Base-by-base conservation (phyloP, 805 yeast genomes). In the Candida palmyrensis region DNA sequence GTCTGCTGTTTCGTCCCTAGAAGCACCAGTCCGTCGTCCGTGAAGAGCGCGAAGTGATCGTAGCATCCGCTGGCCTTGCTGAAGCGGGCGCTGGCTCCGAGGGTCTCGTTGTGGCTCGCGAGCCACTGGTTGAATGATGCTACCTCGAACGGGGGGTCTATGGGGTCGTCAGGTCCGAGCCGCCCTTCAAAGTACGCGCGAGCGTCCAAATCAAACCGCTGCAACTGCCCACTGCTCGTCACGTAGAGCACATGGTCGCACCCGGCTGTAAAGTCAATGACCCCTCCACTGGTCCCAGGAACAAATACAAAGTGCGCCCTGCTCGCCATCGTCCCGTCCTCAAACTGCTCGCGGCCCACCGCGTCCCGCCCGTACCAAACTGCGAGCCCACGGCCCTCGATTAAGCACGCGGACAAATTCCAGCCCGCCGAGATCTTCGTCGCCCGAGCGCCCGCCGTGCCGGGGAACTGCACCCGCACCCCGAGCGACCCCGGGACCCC, bases 381-480 rank as follows among this genome's bases (percentile, higher is more conserved):
- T 0, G 79, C 66, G 17, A 83, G 50, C 0, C 89, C 87, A 29
- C 68, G 57, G 5, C 57, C 56, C 13, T 59, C 59, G 2, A 77
- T 54, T 30, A 66, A 60, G 14, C 74, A 73, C 26, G 75, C 73
- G 32, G 75, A 71, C 11, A 69, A 52, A 37, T 72, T 68, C 90
- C 90, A 82, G 0, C 90, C 92, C 12, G 85, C 79, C 9, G 66
- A 63, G 7, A 77, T 67, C 41, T 69, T 72, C n/a, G 14, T 31
- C 2, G 18, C 5, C 11, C 14, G 14, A 12, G 25, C 16, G 6
- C 33, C 37, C 4, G 24, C 18, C 6, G 53, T 25, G 6, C 56
- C 56, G 0, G 58, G 54, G 37, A 78, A 73, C 3, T 33, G 46
- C 20, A 79, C 39, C 31, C 44, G 47, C 4, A 75, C 64, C 0